phyloP scores from a whole-genome alignment of 345 rosid species.

The Combretum micranthum region DNA sequence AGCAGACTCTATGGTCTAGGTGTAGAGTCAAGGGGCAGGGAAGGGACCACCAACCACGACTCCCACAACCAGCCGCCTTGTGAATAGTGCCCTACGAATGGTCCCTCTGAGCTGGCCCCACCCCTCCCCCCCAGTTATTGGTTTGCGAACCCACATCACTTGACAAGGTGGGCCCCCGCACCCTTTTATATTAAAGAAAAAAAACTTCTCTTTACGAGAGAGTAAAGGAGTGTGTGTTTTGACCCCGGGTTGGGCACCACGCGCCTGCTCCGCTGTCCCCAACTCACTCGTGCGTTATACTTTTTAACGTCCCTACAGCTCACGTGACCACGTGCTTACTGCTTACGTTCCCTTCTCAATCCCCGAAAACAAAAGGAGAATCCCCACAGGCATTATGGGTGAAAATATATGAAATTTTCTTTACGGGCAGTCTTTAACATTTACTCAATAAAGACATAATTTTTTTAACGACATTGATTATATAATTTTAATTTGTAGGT shows the following conservation, averaged over 20 bases:
- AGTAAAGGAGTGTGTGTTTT: not conserved
- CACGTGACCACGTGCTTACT: slow-evolving; percentile 40
- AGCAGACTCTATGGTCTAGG: not conserved
- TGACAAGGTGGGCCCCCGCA: slow-evolving; percentile 5
- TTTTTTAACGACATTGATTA: too few species aligned
- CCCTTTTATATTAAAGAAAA: not conserved
- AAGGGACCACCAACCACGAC: slow-evolving; percentile 6
- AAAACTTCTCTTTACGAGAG: too few species aligned
- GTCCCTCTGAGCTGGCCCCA: not conserved
- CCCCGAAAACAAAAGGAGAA: not conserved
- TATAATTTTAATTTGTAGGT: too few species aligned
- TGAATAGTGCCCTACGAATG: slow-evolving; percentile 7
- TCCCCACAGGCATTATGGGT: too few species aligned
- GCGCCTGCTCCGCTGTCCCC: not conserved
- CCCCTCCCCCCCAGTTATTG: not conserved
- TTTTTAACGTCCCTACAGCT: slow-evolving; percentile 29
- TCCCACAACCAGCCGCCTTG: slow-evolving; percentile 9
- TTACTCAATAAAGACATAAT: too few species aligned
- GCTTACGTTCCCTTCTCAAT: not conserved
- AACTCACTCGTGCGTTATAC: not conserved
- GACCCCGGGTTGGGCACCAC: slow-evolving; percentile 3
- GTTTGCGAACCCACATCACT: slow-evolving; percentile 8
- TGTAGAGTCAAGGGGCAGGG: not conserved
- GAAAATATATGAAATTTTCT: too few species aligned
- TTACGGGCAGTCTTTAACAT: too few species aligned